Evolutionary conservation across 2,329 filamentous ascomycete species (phyloP).

Genomic region (Domatiomyces catenatus): DNA sequence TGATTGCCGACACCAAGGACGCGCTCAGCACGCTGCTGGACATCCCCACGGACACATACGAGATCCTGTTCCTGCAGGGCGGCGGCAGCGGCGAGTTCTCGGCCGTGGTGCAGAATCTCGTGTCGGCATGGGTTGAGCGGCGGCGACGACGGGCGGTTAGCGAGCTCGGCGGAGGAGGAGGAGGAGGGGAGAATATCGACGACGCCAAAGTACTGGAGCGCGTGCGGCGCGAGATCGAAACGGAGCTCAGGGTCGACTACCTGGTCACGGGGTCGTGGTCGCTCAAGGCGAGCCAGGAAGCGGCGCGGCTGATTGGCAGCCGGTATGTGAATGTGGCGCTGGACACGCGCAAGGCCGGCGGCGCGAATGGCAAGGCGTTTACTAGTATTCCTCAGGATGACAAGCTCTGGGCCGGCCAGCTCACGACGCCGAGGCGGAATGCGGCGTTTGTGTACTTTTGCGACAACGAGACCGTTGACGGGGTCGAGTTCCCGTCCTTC

Average conservation of each 20-base stretch:
- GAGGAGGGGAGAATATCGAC: too few species aligned
- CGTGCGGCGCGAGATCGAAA: slow-evolving; percentile 48
- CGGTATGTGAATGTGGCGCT: slow-evolving; percentile 63
- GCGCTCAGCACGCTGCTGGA: slow-evolving; percentile 60
- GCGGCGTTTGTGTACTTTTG: slow-evolving; percentile 72
- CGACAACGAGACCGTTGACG: slow-evolving; percentile 71
- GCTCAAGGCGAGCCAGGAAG: slow-evolving; percentile 75
- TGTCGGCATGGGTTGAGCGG: slow-evolving; percentile 64
- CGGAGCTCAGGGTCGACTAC: slow-evolving; percentile 72
- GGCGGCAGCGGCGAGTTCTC: slow-evolving; percentile 79
- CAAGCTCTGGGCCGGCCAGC: slow-evolving; percentile 53
- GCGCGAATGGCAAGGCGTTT: slow-evolving; percentile 32
- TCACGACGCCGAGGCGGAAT: slow-evolving; percentile 41
- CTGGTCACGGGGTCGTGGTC: slow-evolving; percentile 84
- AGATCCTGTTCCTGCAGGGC: slow-evolving; percentile 74
- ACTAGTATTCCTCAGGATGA: slow-evolving; percentile 65
- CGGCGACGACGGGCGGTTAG: slow-evolving; percentile 45
- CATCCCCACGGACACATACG: slow-evolving; percentile 64
- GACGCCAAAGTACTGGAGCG: slow-evolving; percentile 38
- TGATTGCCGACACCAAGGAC: slow-evolving; percentile 64
- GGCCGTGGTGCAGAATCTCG: slow-evolving; percentile 68
- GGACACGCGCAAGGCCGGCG: slow-evolving; percentile 39
- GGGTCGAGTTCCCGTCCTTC: slow-evolving; percentile 69
- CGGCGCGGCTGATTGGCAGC: slow-evolving; percentile 56
- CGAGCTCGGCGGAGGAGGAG: slow-evolving; percentile 26